Evolutionary conservation across 345 rosid genomes (phyloP), one percentile per base, ranked within the genome.

Genomic region (Punica granatum): DNA sequence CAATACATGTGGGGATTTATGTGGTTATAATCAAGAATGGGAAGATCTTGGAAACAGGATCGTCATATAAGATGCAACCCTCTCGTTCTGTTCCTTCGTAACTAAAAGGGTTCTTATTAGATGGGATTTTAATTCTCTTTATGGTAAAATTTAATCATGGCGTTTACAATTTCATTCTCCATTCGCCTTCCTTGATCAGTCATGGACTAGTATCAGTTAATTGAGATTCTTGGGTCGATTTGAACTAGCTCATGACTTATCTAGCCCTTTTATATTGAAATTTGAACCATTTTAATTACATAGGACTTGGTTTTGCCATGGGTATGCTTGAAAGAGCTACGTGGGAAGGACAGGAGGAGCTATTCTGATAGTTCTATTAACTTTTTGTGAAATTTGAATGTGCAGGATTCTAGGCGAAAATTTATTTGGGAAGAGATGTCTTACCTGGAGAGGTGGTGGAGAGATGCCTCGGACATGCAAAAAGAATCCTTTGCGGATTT

Each of bases 391-490:
- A 56, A 63, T 64, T 73, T 67, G 76, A 64, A 64, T 69, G 46
- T 69, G 70, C 74, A 94, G 99, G 99, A 94, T 82, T 26, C 51
- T 56, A 80, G 96, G 71, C 76, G 98, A 73, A 94, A 85, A 80
- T 94, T 94, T 80, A 91, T 94, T 76, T 94, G 99, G 98, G 99
- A 94, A 78, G 99, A 94, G 82, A 94, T 94, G 98, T 91, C 96
- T 48, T 94, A 88, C 74, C 77, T 94, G 69, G 98, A 94, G 83
- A 88, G 88, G 80, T 94, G 99, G 99, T 94, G 99, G 98, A 89
- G 96, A 75, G 98, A 94, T 72, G 84, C 97, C 31, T 60, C 96
- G 3, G 90, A 81, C 3, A 80, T 70, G 41, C 83, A 85, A 69
- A 81, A 79, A 68, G 90, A 80, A 75, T 84, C 93, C 71, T 83